Conservation (phyloP, 2,329 filamentous ascomycete species). For the Ophiosphaerella narmari region DNA sequence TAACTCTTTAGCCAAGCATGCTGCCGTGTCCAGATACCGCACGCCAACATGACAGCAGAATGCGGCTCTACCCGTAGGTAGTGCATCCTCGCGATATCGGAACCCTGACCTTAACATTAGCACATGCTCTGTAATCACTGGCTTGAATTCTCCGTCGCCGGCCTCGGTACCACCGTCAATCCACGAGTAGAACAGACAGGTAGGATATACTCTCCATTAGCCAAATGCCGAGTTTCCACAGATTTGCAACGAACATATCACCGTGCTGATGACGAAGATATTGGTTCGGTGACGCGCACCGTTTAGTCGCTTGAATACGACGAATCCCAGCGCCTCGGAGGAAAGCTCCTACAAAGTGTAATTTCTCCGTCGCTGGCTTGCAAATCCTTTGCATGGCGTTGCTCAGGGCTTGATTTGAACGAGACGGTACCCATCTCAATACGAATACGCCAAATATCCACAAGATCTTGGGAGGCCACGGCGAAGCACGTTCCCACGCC, state of each 20-base stretch:
- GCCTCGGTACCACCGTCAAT: not conserved
- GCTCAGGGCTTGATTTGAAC: not conserved
- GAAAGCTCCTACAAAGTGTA: not conserved
- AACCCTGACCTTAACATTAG: not conserved
- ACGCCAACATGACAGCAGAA: conserved; percentile 1
- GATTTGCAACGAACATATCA: not conserved
- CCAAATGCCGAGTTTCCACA: not conserved
- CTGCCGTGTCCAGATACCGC: conserved; percentile 2
- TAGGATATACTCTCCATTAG: no score
- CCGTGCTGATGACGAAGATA: conserved; percentile 1
- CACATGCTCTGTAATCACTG: not conserved
- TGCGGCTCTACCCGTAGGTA: conserved; percentile 7
- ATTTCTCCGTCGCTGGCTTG: conserved; percentile 1
- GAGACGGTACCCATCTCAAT: not conserved
- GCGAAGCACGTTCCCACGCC: no score
- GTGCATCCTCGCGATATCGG: conserved; percentile 5
- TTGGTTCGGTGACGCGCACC: no score
- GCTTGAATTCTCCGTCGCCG: not conserved
- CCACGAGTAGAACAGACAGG: not conserved
- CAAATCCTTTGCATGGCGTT: not conserved
- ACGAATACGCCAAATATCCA: not conserved
- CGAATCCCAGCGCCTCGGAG: not conserved
- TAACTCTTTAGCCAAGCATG: no score
- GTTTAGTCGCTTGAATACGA: not conserved
- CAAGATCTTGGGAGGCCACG: not conserved